Base-by-base conservation (phyloP, 345 rosid genomes). In the Arabidopsis suecica region DNA sequence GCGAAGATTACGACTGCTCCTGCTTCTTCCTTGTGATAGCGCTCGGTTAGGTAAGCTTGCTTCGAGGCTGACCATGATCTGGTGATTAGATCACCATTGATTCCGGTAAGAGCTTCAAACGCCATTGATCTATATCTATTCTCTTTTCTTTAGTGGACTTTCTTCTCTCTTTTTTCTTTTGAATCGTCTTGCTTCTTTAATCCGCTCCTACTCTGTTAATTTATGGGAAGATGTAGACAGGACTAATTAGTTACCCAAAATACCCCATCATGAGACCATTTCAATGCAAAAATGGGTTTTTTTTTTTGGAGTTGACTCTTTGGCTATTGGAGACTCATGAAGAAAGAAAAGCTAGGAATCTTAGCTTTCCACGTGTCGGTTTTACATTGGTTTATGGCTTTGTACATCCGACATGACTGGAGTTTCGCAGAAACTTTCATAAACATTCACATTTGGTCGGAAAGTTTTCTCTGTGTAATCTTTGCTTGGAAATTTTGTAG, bases 31-130 rank as follows among this genome's bases (percentile, higher is more conserved):
- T 11, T 77, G 20, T 58, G 41, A 72, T 37, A 87, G 1, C 0
- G 79, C 68, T 78, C 69, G 5, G 22, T 30, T 45, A 45, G 30
- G 78, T 84, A 84, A 48, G 87, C 87, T 7, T 14, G 62, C 70
- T 68, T 44, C 23, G 96, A 83, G 44, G 73, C 40, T 0, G 13
- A 67, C 59, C 90, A 83, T 12, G 88, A 75, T 30, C 57, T 66
- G 81, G 51, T 71, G 82, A 88, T 79, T 13, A 69, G 41, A 61
- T 85, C 91, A 56, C 55, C 80, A 36, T 6, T 49, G 61, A 86
- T 68, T 42, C 79, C 79, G 6, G 71, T 5, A 36, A 25, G 33
- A 16, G 62, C 83, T 73, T 61, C 75, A 32, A 68, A 49, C 55
- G 70, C 77, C 83, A 71, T 44, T 55, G 63, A 11, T 47, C 42